Conservation (phyloP, 2,329 filamentous ascomycete genomes). For the Lachnellula arida region DNA sequence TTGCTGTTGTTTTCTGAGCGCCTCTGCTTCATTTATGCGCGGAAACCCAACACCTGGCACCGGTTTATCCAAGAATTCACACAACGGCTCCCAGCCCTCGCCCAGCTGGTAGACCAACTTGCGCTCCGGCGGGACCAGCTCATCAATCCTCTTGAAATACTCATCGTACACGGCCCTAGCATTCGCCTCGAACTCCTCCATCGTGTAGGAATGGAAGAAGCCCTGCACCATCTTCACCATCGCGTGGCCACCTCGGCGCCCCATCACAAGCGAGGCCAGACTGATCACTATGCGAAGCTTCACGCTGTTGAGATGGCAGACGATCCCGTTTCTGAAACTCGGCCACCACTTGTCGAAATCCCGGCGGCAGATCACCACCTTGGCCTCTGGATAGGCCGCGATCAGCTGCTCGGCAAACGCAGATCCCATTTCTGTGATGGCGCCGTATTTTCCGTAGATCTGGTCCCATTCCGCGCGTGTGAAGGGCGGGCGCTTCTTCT, state of each 20-base stretch:
- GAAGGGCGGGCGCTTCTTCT: constrained; percentile 10
- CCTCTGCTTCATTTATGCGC: constrained; percentile 4
- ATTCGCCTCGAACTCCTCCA: not conserved
- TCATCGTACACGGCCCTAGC: constrained; percentile 1
- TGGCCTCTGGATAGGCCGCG: constrained; percentile 10
- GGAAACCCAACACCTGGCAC: constrained; percentile 15
- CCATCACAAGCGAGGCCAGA: not conserved
- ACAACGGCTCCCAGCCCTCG: constrained; percentile 20
- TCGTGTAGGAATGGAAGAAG: not conserved
- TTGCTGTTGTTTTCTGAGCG: no score
- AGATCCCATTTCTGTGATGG: not conserved
- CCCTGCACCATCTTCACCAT: constrained; percentile 3
- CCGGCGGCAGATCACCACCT: constrained; percentile 7
- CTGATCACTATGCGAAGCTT: not conserved
- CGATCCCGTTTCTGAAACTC: not conserved
- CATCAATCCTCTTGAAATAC: constrained; percentile 4
- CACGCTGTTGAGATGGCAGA: not conserved
- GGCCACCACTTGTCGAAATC: constrained; percentile 10
- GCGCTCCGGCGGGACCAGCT: constrained; percentile 11
- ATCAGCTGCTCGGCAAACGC: constrained; percentile 25
- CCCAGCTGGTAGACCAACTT: constrained; percentile 14
- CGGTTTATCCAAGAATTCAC: constrained; percentile 17
- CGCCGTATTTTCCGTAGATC: constrained; percentile 26
- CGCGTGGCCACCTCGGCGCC: not conserved
- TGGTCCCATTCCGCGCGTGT: constrained; percentile 35